Conservation (phyloP, 108 stramenopile genomes). For the Hondaea fermentalgiana region DNA sequence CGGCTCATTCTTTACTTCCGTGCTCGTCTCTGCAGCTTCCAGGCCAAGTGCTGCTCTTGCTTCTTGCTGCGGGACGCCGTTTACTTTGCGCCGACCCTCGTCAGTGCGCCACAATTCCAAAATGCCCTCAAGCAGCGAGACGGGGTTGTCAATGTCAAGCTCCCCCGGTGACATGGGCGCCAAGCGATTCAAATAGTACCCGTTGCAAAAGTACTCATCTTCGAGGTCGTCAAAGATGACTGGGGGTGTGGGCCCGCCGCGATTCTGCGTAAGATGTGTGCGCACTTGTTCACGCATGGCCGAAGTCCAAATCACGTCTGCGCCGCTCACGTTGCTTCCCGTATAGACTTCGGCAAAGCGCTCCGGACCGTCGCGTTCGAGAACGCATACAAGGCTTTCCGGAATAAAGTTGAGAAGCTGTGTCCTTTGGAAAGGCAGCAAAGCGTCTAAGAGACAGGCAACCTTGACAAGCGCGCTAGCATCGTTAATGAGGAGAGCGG, state of each 20-base stretch:
- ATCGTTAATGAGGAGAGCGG: neutral
- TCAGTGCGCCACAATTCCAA: neutral
- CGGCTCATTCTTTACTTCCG: neutral
- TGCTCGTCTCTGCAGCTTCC: neutral
- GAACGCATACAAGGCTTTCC: neutral
- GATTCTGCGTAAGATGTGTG: neutral
- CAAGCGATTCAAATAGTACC: neutral
- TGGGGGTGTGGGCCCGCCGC: neutral
- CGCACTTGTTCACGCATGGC: neutral
- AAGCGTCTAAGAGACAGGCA: neutral
- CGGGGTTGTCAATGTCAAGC: neutral
- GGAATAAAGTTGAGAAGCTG: neutral
- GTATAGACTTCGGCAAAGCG: constrained; percentile 3
- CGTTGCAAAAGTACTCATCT: neutral
- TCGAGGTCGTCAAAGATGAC: neutral
- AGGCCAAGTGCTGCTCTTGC: neutral
- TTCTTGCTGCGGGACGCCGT: neutral
- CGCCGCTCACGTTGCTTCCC: neutral
- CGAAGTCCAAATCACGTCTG: neutral
- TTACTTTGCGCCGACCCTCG: neutral
- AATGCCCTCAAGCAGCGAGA: neutral
- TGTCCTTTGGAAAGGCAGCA: neutral
- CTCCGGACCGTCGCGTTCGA: neutral
- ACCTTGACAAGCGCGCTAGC: neutral
- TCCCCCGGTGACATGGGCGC: neutral